Evolutionary conservation across 352 stramenopile species (phyloP).

Genomic region (Phytophthora sp.): DNA sequence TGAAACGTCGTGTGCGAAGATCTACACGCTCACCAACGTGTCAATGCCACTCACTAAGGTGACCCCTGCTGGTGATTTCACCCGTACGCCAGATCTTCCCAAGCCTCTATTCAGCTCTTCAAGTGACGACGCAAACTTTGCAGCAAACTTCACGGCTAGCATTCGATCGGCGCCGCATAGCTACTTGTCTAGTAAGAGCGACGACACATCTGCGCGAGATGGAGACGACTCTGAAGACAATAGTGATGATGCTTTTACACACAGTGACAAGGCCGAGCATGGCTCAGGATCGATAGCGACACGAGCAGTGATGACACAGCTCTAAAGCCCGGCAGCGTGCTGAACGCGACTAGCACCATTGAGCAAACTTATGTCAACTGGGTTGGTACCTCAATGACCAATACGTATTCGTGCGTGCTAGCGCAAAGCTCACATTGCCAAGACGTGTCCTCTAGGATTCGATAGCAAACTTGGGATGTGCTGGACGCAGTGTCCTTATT

Average conservation of each 20-base stretch:
- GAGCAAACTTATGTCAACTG: constrained; percentile 40
- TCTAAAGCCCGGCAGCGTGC: constrained; percentile 31
- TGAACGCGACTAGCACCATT: constrained; percentile 40
- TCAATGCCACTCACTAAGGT: constrained; percentile 6
- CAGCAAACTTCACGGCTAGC: background rate
- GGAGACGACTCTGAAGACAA: constrained; percentile 12
- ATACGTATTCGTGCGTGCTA: constrained; percentile 33
- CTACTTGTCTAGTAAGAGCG: too few species aligned
- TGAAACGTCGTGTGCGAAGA: background rate
- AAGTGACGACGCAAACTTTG: background rate
- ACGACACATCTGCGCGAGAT: constrained; percentile 5
- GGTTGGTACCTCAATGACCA: constrained; percentile 26
- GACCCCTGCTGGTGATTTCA: background rate
- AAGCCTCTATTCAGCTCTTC: background rate
- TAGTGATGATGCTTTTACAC: background rate
- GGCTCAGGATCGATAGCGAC: background rate
- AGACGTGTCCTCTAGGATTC: constrained; percentile 42
- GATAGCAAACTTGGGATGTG: constrained; percentile 37
- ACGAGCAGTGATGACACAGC: constrained; percentile 15
- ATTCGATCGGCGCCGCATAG: too few species aligned
- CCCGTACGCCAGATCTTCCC: background rate
- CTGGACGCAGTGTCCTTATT: constrained; percentile 50
- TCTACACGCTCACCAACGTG: constrained; percentile 7
- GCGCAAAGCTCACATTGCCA: constrained; percentile 45
- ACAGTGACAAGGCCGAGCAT: constrained; percentile 6